Base-by-base conservation (phyloP, 1,139 yeast species). In the Diutina pseudorugosa region DNA sequence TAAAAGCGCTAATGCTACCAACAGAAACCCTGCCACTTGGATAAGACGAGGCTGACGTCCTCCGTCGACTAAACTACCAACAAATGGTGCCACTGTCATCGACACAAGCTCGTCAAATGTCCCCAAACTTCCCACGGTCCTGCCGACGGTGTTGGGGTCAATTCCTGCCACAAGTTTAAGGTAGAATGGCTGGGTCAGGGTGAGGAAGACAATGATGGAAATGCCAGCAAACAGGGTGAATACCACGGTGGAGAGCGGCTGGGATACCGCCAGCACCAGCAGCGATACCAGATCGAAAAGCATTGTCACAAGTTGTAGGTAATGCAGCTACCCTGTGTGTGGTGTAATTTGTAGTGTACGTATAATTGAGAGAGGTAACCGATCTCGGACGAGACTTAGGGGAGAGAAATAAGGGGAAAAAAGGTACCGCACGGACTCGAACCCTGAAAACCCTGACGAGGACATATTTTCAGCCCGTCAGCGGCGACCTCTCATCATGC, bases 151-250 rank as follows among this genome's bases (percentile, higher is more conserved):
- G 4, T 66, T 62, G 16, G 65, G 62, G 19, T 55, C 52, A 41
- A 77, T 65, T 0, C 77, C 77, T 18, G 82, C 65, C 1, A 81
- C 77, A 59, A 81, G 82, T 4, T 79, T 72, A 43, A 84, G 68
- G 61, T 77, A 82, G 61, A 82, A 83, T 3, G 90, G 81, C 66
- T 83, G 90, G 1, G 88, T 78, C 5, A 88, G 75, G 40, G 82
- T 73, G 52, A 83, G 64, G 60, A 83, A 84, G n/a, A 84, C 89
- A 49, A 82, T 79, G 52, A 82, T 70, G 2, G 87, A 71, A 36
- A 84, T 77, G 50, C 82, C 72, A 40, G 75, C 73, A 60, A 82
- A 79, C 53, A 73, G 76, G 2, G 73, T 60, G 23, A 58, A 57
- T 41, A 45, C 36, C n/a, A 25, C 49, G 8, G 49, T 45, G 4